Evolutionary conservation across 345 rosid species (phyloP).

Genomic region (Excoecaria agallocha): DNA sequence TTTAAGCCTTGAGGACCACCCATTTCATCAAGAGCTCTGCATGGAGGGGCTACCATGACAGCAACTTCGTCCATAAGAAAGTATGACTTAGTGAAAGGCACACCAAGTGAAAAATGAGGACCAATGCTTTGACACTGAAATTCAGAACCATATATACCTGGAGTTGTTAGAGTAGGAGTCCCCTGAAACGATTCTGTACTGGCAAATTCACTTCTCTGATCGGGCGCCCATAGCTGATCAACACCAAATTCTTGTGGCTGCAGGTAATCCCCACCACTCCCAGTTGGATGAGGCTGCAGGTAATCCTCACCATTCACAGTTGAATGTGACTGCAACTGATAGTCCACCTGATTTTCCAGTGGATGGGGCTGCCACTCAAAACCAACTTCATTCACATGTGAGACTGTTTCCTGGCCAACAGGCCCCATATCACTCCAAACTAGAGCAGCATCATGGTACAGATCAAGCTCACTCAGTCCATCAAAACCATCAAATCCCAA

Average conservation of each 20-base stretch:
- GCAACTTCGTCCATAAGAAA: slow-evolving; percentile 41
- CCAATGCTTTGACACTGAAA: slow-evolving; percentile 5
- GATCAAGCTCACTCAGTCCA: slow-evolving; percentile 49
- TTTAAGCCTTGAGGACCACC: slow-evolving; percentile 40
- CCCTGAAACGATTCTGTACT: slow-evolving; percentile 27
- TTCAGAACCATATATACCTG: slow-evolving; percentile 58
- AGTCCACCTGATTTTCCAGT: slow-evolving; percentile 3
- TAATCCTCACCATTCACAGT: too few species aligned
- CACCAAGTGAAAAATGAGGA: slow-evolving; percentile 22
- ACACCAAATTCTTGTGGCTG: slow-evolving; percentile 15
- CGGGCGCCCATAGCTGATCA: slow-evolving; percentile 42
- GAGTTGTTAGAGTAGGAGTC: slow-evolving; percentile 15
- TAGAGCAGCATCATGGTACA: slow-evolving; percentile 47
- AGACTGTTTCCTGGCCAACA: too few species aligned
- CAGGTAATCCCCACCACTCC: background rate
- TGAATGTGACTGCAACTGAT: too few species aligned
- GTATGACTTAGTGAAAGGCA: slow-evolving; percentile 23
- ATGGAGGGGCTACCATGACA: slow-evolving; percentile 40
- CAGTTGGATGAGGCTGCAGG: background rate
- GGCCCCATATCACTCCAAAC: slow-evolving; percentile 44
- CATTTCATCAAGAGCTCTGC: slow-evolving; percentile 47
- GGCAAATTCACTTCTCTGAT: slow-evolving; percentile 24
- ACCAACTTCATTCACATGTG: background rate
- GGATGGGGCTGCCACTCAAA: background rate
- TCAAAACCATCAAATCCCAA: slow-evolving; percentile 32